These are phyloP conservation scores for Phytophthora sojae DNA, from an alignment of 352 stramenopile genomes.

Conservation along the genomic window DNA sequence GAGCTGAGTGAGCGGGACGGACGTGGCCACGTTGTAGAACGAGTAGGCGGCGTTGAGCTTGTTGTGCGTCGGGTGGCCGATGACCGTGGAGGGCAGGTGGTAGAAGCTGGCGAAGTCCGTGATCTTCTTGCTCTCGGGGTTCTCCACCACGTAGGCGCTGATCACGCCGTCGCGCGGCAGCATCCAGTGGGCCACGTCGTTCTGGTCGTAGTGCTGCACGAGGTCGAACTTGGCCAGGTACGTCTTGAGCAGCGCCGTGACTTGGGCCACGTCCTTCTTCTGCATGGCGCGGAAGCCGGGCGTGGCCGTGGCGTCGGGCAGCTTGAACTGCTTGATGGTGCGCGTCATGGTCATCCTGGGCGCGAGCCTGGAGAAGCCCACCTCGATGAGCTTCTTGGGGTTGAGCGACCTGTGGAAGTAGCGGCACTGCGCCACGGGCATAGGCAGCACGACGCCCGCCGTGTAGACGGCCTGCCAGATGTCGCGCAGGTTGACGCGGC, in stretches of 20 bases:
- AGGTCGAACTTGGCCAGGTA: conserved; percentile 88
- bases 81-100: conserved; percentile 97
- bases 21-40: conserved; percentile 97
- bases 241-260: conserved; percentile 62
- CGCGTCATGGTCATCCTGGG: conserved; percentile 97
- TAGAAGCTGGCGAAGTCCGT: conserved; percentile 99
- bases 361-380: conserved; percentile 96
- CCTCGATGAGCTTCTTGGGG: conserved; percentile 99
- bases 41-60: conserved; percentile 98
- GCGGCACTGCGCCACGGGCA: conserved; percentile 93
- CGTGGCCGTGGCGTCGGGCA: conserved; percentile 65
- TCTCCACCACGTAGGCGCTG: conserved; percentile 93
- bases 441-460: conserved; percentile 97
- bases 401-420: conserved; percentile 99
- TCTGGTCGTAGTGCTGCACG: conserved; percentile 89
- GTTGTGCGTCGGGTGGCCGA: conserved; percentile 95
- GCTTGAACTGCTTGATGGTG: conserved; percentile 93
- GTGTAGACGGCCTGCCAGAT: conserved; percentile 99
- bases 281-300: conserved; percentile 73
- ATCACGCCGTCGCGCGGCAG: conserved; percentile 96
- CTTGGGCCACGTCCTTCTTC: conserved; percentile 65
- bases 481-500: conserved; percentile 95
- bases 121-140: conserved; percentile 79
- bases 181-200: conserved; percentile 98
- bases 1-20: conserved; percentile 51